Evolutionary conservation across 495 filamentous ascomycete genomes (phyloP).

Genomic region (Rusavskia elegans): DNA sequence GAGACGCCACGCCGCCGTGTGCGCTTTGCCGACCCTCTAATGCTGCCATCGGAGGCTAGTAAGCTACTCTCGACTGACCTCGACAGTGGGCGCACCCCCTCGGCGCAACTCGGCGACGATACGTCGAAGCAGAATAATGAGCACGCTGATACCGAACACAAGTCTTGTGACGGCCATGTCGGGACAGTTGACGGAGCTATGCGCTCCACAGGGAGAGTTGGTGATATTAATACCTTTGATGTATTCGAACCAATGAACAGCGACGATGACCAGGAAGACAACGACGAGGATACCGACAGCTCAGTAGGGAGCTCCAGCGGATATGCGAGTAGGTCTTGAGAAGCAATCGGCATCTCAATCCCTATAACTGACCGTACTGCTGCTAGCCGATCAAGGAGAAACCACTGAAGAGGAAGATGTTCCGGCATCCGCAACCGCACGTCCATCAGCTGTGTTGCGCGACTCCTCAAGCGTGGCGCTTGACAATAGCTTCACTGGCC

Average conservation of each 20-base stretch:
- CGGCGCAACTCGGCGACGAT: background rate
- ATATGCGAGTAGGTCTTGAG: constrained; percentile 53
- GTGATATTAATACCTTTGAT: too few relatives aligned
- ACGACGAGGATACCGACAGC: constrained; percentile 28
- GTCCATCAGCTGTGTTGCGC: constrained; percentile 39
- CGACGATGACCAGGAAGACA: constrained; percentile 27
- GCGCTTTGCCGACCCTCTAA: constrained; percentile 8
- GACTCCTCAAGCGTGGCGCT: constrained; percentile 34
- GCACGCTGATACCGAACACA: too few relatives aligned
- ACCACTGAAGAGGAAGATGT: constrained; percentile 72
- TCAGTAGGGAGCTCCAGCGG: constrained; percentile 49
- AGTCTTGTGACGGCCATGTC: too few relatives aligned
- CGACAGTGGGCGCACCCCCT: background rate
- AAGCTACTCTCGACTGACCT: background rate
- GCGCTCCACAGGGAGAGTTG: too few relatives aligned
- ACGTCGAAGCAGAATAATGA: too few relatives aligned
- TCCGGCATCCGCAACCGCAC: constrained; percentile 35
- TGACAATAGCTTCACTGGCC: constrained; percentile 12
- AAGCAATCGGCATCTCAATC: constrained; percentile 15
- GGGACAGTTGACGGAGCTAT: too few relatives aligned
- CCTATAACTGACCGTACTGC: constrained; percentile 34
- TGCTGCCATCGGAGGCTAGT: background rate
- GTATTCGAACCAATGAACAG: constrained; percentile 10
- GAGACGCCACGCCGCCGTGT: constrained; percentile 4
- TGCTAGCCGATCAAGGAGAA: constrained; percentile 60